Base-by-base conservation (phyloP, 2,329 filamentous ascomycete genomes). In the Aspergillus ochraceoroseus region DNA sequence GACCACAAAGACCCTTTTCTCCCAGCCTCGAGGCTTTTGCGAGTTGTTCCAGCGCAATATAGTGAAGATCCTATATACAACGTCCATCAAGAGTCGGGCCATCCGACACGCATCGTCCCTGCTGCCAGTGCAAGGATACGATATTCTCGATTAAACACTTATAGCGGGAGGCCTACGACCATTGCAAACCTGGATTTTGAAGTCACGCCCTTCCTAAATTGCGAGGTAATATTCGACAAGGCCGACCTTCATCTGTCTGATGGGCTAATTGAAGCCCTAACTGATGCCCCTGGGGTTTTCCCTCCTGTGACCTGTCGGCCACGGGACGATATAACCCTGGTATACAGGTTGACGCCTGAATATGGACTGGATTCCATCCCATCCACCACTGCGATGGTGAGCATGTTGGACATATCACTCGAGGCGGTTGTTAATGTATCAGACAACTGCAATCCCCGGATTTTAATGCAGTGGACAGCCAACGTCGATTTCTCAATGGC, bases 161-260 rank as follows among this genome's bases (percentile, higher is more conserved):
- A 61, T 22, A 67, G 66, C 14, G 56, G 66, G 12, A 57, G 67
- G 8, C 57, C 74, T 6, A 70, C 68, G 6, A 68, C 73, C 1
- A 65, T 77, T 35, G 73, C 74, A 6, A 72, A 71, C 19, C 59
- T 79, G 8, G 74, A 78, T 50, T 65, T 79, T 29, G 76, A 79
- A 54, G 66, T 76, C 17, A 74, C 74, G 0, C 70, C 73, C 2
- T 73, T 74, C 38, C 58, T 74, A 13, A 67, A 63, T 15, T 72
- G 72, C 48, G 65, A 70, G 29, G 67, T 78, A 4, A 60, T 56
- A 2, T 68, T 80, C 32, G 65, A 74, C 9, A 66, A 68, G 27
- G 65, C 75, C 13, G 57, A 69, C 2, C 53, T 80, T 9, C 52
- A 56, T 1, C 50, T 79, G 11, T 64, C 66, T 22, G 67, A 72